A percentile compares a stretch with the other conserved stretches of the same genome.
Evolutionary conservation across 257 asterid species (phyloP).

Genomic region (Misopates orontium): DNA sequence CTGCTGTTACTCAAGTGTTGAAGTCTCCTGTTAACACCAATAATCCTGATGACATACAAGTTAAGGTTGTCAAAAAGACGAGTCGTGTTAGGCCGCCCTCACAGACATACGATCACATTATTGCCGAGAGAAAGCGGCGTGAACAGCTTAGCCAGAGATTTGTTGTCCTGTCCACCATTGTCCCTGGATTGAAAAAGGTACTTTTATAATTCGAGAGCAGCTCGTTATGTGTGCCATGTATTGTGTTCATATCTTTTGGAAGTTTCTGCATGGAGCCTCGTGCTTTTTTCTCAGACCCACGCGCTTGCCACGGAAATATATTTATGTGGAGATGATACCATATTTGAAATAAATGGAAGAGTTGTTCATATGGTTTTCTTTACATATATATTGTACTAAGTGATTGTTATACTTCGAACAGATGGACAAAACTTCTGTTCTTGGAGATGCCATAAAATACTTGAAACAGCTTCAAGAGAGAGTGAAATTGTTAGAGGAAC

Average conservation of each 20-base stretch:
- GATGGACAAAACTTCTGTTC: constrained; percentile 47
- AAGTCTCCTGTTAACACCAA: background rate
- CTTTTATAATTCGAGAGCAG: background rate
- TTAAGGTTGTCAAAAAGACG: constrained; percentile 18
- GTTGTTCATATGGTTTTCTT: too few relatives aligned
- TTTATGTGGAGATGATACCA: too few relatives aligned
- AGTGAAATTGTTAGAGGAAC: constrained; percentile 35
- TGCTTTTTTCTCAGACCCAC: too few relatives aligned
- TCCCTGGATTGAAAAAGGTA: constrained; percentile 52
- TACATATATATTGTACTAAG: background rate
- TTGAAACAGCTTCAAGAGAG: constrained; percentile 42
- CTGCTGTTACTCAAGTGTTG: background rate
- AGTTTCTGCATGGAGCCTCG: too few relatives aligned
- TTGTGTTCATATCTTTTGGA: too few relatives aligned
- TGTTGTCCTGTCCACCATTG: constrained; percentile 41
- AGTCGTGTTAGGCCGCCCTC: constrained; percentile 35
- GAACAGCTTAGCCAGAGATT: constrained; percentile 43
- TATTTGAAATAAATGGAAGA: too few relatives aligned
- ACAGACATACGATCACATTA: constrained; percentile 38
- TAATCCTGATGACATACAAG: background rate
- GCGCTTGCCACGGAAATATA: too few relatives aligned
- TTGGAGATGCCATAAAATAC: constrained; percentile 38
- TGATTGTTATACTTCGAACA: background rate
- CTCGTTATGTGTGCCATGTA: too few relatives aligned
- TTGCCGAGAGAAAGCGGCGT: constrained; percentile 48